phyloP scores from a whole-genome alignment of 352 stramenopile species.

The Phytopythium helicoides region DNA sequence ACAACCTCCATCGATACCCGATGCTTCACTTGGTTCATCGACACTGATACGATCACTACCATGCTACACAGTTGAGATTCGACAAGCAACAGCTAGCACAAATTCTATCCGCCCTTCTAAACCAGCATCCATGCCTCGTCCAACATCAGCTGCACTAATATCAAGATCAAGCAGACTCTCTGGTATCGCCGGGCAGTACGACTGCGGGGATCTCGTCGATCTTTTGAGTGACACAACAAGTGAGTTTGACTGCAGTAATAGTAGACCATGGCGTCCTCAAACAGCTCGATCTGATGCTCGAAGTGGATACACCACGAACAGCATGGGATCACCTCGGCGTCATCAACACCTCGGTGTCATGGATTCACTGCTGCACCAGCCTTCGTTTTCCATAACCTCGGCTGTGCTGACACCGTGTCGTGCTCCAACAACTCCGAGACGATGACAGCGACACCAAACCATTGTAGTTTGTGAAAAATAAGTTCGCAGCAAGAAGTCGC shows the following conservation, averaged over 20 bases:
- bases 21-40: neutral
- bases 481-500: neutral
- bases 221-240: too few relatives aligned
- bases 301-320: neutral
- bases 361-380: constrained; percentile 26
- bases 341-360: constrained; percentile 14
- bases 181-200: too few relatives aligned
- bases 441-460: neutral
- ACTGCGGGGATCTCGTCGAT: too few relatives aligned
- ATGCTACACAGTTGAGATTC: constrained; percentile 1
- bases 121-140: neutral
- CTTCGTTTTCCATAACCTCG: constrained; percentile 21
- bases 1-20: constrained; percentile 1
- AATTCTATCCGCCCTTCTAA: neutral
- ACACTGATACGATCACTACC: neutral
- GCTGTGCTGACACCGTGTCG: constrained; percentile 9
- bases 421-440: neutral
- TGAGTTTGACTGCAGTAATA: too few relatives aligned
- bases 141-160: neutral
- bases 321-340: constrained; percentile 4
- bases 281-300: neutral
- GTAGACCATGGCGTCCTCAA: too few relatives aligned
- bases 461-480: too few relatives aligned
- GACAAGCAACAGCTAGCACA: neutral
- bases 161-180: neutral